These are phyloP conservation scores for Eimeria falciformis DNA, from an alignment of 169 alveolate genomes.

Conservation along the genomic window DNA sequence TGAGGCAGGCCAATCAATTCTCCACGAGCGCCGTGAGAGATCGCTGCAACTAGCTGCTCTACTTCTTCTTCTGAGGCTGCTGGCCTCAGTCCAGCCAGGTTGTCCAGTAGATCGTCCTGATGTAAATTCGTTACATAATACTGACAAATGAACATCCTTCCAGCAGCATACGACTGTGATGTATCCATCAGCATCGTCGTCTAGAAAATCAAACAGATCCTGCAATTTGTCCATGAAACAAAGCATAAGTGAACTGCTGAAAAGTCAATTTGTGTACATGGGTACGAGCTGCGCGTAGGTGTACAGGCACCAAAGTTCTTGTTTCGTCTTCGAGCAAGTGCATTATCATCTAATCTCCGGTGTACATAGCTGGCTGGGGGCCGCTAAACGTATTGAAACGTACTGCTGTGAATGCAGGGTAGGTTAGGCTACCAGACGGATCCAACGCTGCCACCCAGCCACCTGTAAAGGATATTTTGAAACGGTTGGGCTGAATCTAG, in stretches of 20 bases:
- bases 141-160: neutral
- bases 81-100: slow-evolving; percentile 57
- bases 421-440: slow-evolving; percentile 44
- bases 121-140: neutral
- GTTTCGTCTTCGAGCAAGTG: slow-evolving; percentile 58
- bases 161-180: slow-evolving; percentile 56
- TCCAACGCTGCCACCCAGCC: slow-evolving; percentile 60
- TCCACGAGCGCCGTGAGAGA: slow-evolving; percentile 71
- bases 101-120: slow-evolving; percentile 64
- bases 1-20: slow-evolving; percentile 53
- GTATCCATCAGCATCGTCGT: slow-evolving; percentile 73
- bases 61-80: slow-evolving; percentile 64
- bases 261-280: neutral
- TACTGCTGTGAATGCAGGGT: slow-evolving; percentile 62
- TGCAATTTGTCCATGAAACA: neutral
- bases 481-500: neutral
- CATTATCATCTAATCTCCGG: slow-evolving; percentile 48
- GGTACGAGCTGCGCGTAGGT: slow-evolving; percentile 4
- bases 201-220: slow-evolving; percentile 65
- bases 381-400: neutral
- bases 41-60: slow-evolving; percentile 56
- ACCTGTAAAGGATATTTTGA: neutral
- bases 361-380: neutral
- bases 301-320: slow-evolving; percentile 22
- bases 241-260: neutral